Evolutionary conservation across 2,329 filamentous ascomycete genomes (phyloP).

Genomic region (Aspergillus brasiliensis): DNA sequence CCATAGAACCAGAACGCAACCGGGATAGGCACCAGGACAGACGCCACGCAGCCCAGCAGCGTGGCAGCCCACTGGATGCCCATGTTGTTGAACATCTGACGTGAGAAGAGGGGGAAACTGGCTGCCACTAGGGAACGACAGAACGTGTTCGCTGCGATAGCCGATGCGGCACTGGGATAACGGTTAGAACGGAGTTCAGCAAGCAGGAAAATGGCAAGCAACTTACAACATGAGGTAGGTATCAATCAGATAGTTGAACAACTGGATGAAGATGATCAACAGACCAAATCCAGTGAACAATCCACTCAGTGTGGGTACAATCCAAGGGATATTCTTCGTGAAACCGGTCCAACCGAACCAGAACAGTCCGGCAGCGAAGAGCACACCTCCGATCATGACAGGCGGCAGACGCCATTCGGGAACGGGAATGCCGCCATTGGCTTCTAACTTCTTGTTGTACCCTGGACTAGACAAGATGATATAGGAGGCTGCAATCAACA

Average conservation of each 20-base stretch:
- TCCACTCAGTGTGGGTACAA: slow-evolving; percentile 48
- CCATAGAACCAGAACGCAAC: slow-evolving; percentile 34
- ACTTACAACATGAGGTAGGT: slow-evolving; percentile 54
- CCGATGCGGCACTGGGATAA: slow-evolving; percentile 47
- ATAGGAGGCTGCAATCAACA: slow-evolving; percentile 66
- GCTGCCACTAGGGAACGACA: slow-evolving; percentile 49
- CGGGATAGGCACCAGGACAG: slow-evolving; percentile 41
- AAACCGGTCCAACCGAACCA: slow-evolving; percentile 77
- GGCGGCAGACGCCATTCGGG: slow-evolving; percentile 62
- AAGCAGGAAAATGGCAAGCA: not conserved
- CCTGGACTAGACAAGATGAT: slow-evolving; percentile 67
- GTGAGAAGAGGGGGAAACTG: slow-evolving; percentile 57
- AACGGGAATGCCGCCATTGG: slow-evolving; percentile 62
- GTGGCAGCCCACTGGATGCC: slow-evolving; percentile 44
- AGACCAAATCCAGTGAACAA: slow-evolving; percentile 61
- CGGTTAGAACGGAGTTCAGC: not conserved
- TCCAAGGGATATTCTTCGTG: slow-evolving; percentile 43
- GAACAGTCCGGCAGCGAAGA: slow-evolving; percentile 66
- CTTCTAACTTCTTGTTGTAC: slow-evolving; percentile 69
- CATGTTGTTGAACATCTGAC: slow-evolving; percentile 54
- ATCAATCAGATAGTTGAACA: slow-evolving; percentile 62
- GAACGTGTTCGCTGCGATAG: slow-evolving; percentile 59
- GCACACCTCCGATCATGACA: slow-evolving; percentile 54
- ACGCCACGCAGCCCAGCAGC: slow-evolving; percentile 39
- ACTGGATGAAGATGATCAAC: slow-evolving; percentile 59